phyloP scores from a whole-genome alignment of 495 filamentous ascomycete genomes.

The Filosporella fistucella region DNA sequence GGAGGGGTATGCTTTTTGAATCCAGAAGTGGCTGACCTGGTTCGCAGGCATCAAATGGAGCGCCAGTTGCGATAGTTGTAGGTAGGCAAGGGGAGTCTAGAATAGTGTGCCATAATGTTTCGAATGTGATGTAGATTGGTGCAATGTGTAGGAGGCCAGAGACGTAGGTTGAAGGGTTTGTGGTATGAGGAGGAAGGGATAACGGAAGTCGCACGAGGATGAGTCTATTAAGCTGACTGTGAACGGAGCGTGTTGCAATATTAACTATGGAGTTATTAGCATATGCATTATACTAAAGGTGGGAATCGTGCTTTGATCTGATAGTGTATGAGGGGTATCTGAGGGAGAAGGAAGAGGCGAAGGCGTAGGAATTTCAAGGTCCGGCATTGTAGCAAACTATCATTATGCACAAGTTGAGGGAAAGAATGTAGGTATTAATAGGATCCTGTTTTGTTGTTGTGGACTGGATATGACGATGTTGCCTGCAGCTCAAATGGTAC shows the following conservation, averaged over 20 bases:
- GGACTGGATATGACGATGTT: too few species aligned
- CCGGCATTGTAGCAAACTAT: slow-evolving; percentile 2
- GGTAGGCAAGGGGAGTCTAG: slow-evolving; percentile 12
- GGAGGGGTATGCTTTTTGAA: not conserved
- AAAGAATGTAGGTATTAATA: too few species aligned
- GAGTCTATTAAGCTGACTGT: slow-evolving; percentile 41
- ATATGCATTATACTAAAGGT: not conserved
- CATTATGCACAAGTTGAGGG: not conserved
- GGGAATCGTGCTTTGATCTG: slow-evolving; percentile 13
- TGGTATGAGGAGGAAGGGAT: slow-evolving; percentile 36
- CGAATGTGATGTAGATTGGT: slow-evolving; percentile 41
- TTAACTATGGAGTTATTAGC: slow-evolving; percentile 14
- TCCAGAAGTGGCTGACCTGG: not conserved
- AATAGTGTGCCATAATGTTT: slow-evolving; percentile 32
- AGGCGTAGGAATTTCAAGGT: slow-evolving; percentile 11
- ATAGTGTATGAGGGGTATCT: slow-evolving; percentile 5
- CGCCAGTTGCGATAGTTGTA: slow-evolving; percentile 3
- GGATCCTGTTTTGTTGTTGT: too few species aligned
- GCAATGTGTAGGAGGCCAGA: slow-evolving; percentile 38
- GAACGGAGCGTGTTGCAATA: slow-evolving; percentile 30
- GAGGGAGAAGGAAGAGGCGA: slow-evolving; percentile 8
- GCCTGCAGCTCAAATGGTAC: too few species aligned
- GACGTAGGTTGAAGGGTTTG: slow-evolving; percentile 31
- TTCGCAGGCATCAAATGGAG: slow-evolving; percentile 6
- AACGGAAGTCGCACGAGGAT: slow-evolving; percentile 40